Conservation (phyloP, 169 alveolate species). For the Hepatocystis sp. region DNA sequence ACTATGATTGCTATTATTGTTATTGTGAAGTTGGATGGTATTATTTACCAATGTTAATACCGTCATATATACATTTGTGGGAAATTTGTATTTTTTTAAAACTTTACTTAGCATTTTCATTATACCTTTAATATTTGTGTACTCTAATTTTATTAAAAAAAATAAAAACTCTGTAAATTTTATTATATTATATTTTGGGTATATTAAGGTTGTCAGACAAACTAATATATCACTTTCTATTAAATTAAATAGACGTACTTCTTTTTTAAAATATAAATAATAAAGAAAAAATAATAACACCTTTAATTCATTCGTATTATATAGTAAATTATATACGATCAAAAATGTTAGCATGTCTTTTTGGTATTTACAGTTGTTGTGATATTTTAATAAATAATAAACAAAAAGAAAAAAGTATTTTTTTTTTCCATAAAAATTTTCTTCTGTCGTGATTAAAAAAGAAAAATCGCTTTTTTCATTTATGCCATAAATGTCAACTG, state of each 20-base stretch:
- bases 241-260: conserved; percentile 23
- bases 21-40: conserved; percentile 16
- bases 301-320: conserved; percentile 13
- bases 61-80: conserved; percentile 30
- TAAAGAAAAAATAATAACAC: conserved; percentile 11
- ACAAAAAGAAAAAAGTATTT: conserved; percentile 35
- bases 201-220: conserved; percentile 4
- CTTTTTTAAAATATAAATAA: conserved; percentile 38
- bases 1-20: conserved; percentile 5
- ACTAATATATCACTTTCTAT: conserved; percentile 24
- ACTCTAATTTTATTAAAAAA: conserved; percentile 23
- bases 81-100: conserved; percentile 33
- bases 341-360: conserved; percentile 3
- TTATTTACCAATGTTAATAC: conserved; percentile 26
- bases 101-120: conserved; percentile 21
- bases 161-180: conserved; percentile 29
- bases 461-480: too few relatives aligned
- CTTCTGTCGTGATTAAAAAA: too few relatives aligned
- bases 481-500: too few relatives aligned
- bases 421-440: conserved; percentile 11
- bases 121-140: conserved; percentile 19
- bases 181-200: conserved; percentile 18
- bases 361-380: background rate
- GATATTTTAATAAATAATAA: conserved; percentile 19
- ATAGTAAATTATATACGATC: conserved; percentile 6